Conservation (phyloP, 192 early-diverging fungal species). For the Paraglomus occultum region DNA sequence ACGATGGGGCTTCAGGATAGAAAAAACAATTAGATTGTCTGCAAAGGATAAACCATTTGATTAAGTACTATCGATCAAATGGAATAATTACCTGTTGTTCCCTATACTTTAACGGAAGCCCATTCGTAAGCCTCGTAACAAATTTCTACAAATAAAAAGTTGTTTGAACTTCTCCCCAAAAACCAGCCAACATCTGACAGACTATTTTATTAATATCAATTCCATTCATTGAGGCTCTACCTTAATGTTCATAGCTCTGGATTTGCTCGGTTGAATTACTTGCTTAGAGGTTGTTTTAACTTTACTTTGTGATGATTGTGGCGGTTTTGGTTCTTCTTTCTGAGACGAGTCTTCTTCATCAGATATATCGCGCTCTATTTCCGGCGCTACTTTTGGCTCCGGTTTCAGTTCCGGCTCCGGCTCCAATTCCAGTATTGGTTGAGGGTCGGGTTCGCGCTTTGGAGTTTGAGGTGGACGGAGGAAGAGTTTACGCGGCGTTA, state of each 20-base stretch:
- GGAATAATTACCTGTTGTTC: slow-evolving; percentile 16
- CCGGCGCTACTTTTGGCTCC: too few species aligned
- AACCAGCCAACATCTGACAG: background rate
- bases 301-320: background rate
- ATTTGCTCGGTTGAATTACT: background rate
- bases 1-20: slow-evolving; percentile 3
- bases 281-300: background rate
- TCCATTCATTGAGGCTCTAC: background rate
- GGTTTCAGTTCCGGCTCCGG: too few species aligned
- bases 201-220: background rate
- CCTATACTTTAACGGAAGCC: slow-evolving; percentile 12
- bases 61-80: background rate
- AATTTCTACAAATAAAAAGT: background rate
- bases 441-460: too few species aligned
- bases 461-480: too few species aligned
- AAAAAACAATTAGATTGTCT: background rate
- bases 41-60: background rate
- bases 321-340: too few species aligned
- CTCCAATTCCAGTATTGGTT: too few species aligned
- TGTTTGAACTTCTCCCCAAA: too few species aligned
- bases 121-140: slow-evolving; percentile 7
- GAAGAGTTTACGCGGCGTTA: too few species aligned
- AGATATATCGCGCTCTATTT: too few species aligned
- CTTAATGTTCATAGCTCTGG: background rate
- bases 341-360: too few species aligned